Evolutionary conservation across 768 basidiomycete species (phyloP), one percentile per base, ranked within the genome.

Genomic region (Punctularia strigosozonata): DNA sequence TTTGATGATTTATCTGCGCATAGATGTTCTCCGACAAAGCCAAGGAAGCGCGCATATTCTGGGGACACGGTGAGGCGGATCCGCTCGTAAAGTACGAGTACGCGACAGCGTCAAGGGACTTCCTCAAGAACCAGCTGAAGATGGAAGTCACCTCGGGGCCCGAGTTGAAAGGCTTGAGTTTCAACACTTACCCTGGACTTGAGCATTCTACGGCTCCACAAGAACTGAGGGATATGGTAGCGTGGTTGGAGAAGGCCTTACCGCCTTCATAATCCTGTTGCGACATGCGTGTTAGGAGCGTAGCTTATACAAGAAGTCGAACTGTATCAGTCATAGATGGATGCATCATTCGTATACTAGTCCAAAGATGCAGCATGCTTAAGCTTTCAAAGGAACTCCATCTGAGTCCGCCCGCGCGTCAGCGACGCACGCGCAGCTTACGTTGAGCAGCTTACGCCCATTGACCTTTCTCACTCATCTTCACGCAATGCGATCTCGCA

Each of bases 11-110:
- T 8, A 22, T 24, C 42, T 35, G 40, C 36, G 15, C 15, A 15
- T 13, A 25, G 83, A 75, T 85, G 68, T 55, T 68, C 31, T 71
- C 73, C 13, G 60, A 68, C 7, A 64, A 78, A 47, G 75, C 79
- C 14, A 59, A 67, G 32, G 66, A 69, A 3, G 66, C 75, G 17
- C 84, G 89, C 1, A 66, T 92, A 21, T 92, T 94, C 59, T 85
- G 85, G 77, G 91, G 83, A 10, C 85, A 90, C 46, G 90, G 90
- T 18, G 70, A 65, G 5, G 65, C 56, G 13, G 91, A 97, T 59
- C 77, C 73, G 5, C 65, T 94, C 18, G 80, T 95, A 39, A 67
- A 66, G 41, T 66, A 65, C 47, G 45, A 66, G 20, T 64, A 76
- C 36, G 74, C 75, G 18, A 54, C 66, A 39, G 56, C 57, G 36